phyloP scores from a whole-genome alignment of 257 asterid species.

The Paraleonurus japonicus region DNA sequence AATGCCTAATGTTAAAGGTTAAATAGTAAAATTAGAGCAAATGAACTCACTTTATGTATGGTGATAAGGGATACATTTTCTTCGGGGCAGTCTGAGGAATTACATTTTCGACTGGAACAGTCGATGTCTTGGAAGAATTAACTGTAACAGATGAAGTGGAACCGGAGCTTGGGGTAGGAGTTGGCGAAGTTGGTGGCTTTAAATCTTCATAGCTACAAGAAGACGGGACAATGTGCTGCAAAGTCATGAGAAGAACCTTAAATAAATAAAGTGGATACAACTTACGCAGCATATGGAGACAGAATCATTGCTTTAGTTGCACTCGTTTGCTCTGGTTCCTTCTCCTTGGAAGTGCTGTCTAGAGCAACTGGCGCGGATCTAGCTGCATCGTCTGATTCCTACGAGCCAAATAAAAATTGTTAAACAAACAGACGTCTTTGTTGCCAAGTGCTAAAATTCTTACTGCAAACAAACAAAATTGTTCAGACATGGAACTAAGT shows the following conservation, averaged over 20 bases:
- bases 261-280: slow-evolving; percentile 6
- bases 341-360: slow-evolving; percentile 28
- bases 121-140: slow-evolving; percentile 35
- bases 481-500: too few species aligned
- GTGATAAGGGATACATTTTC: slow-evolving; percentile 43
- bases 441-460: too few species aligned
- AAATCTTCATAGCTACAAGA: slow-evolving; percentile 53
- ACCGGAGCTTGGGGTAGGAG: slow-evolving; percentile 60
- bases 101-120: slow-evolving; percentile 14
- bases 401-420: slow-evolving; percentile 23
- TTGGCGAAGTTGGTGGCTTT: slow-evolving; percentile 72
- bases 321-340: slow-evolving; percentile 38
- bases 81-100: slow-evolving; percentile 28
- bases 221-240: background rate
- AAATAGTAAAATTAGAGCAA: background rate
- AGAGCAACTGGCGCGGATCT: slow-evolving; percentile 30
- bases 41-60: slow-evolving; percentile 49
- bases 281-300: slow-evolving; percentile 82
- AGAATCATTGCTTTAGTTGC: slow-evolving; percentile 41
- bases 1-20: background rate
- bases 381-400: slow-evolving; percentile 46
- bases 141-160: slow-evolving; percentile 32
- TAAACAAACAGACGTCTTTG: background rate
- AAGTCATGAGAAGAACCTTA: background rate
- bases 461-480: too few species aligned